phyloP scores from a whole-genome alignment of 225 moss, liverwort and hornwort species.

The Bryum argenteum region DNA sequence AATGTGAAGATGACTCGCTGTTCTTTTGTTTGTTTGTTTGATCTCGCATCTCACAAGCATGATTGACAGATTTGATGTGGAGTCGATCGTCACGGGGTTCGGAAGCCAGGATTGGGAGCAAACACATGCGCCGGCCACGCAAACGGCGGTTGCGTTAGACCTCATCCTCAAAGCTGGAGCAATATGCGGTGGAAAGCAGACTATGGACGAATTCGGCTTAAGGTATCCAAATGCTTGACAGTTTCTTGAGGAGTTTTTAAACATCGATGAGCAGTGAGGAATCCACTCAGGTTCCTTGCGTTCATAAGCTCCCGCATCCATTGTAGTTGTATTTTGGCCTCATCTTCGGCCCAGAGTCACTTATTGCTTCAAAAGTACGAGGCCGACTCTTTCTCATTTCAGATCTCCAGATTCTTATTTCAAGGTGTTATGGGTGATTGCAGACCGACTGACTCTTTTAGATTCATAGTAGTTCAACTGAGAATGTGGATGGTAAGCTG shows the following conservation, averaged over 20 bases:
- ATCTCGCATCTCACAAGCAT: not conserved
- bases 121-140: slow-evolving; percentile 40
- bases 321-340: too few relatives aligned
- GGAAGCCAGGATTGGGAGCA: slow-evolving; percentile 54
- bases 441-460: not conserved
- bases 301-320: too few relatives aligned
- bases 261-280: not conserved
- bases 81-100: slow-evolving; percentile 47
- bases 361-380: too few relatives aligned
- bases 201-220: slow-evolving; percentile 61
- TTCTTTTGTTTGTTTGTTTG: not conserved
- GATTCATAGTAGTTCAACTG: not conserved
- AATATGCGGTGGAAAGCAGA: slow-evolving; percentile 43
- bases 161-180: slow-evolving; percentile 47
- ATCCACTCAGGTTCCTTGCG: not conserved
- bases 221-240: slow-evolving; percentile 38
- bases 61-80: slow-evolving; percentile 50
- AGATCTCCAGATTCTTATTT: too few relatives aligned
- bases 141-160: slow-evolving; percentile 45
- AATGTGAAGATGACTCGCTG: too few relatives aligned
- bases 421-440: not conserved
- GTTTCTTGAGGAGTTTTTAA: not conserved
- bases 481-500: not conserved
- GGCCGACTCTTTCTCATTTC: too few relatives aligned
- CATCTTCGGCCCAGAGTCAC: too few relatives aligned